These are phyloP conservation scores for Magnusiomyces fungicola DNA, from an alignment of 1,139 yeast species.

Conservation along the genomic window DNA sequence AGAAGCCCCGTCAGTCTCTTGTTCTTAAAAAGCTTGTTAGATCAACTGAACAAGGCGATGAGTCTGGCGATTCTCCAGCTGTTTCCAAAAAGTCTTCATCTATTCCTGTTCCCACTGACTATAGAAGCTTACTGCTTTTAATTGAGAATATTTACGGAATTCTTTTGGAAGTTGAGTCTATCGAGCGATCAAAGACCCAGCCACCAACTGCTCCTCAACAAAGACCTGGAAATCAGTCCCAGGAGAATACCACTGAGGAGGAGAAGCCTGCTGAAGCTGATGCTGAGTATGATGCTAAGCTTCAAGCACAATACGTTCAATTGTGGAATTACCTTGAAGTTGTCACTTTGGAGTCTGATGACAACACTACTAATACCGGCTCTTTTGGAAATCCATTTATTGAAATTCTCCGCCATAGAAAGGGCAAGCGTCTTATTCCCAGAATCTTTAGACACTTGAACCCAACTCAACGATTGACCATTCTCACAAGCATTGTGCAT, in stretches of 20 bases:
- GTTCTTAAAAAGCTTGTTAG: slow-evolving; percentile 43
- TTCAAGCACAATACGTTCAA: slow-evolving; percentile 28
- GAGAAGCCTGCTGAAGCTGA: not conserved
- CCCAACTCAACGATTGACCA: slow-evolving; percentile 69
- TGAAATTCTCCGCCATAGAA: slow-evolving; percentile 75
- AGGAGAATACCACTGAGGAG: not conserved
- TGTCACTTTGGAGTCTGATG: slow-evolving; percentile 42
- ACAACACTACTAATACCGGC: not conserved
- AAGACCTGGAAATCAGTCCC: not conserved
- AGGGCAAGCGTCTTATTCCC: slow-evolving; percentile 83
- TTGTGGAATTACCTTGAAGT: slow-evolving; percentile 80
- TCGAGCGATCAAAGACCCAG: slow-evolving; percentile 50
- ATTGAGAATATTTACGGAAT: slow-evolving; percentile 76
- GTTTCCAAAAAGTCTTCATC: slow-evolving; percentile 11
- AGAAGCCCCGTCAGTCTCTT: slow-evolving; percentile 83
- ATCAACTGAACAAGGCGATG: not conserved
- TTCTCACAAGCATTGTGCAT: slow-evolving; percentile 72
- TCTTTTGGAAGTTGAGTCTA: slow-evolving; percentile 74
- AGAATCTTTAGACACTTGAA: slow-evolving; percentile 79
- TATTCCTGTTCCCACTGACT: slow-evolving; percentile 11
- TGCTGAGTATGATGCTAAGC: slow-evolving; percentile 20
- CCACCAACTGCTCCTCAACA: slow-evolving; percentile 1
- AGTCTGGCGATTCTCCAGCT: slow-evolving; percentile 15
- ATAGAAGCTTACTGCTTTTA: slow-evolving; percentile 26
- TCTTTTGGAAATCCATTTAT: slow-evolving; percentile 57